Base-by-base conservation (phyloP, 2,329 filamentous ascomycete species). In the Periconia sp. region DNA sequence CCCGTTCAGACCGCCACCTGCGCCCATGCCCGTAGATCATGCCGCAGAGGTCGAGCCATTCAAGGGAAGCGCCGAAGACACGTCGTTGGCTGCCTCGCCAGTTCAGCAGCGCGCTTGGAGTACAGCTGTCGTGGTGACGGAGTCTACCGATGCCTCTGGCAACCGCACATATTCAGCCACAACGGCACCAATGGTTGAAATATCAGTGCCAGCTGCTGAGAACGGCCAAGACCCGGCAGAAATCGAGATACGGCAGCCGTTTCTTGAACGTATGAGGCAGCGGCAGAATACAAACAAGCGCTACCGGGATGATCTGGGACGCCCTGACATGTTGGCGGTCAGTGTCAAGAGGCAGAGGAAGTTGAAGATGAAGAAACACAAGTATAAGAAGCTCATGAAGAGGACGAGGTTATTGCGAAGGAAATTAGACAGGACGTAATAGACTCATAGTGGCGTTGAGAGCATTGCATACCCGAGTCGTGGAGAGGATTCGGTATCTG, bases 301-400 rank as follows among this genome's bases (percentile, higher is more conserved):
- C 41, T 73, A 75, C 37, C 71, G 70, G 36, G 52, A 43, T 29
- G 44, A 50, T 61, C 56, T 61, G 69, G 69, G 40, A 38, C 68
- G 61, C 59, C 63, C 49, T 64, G 61, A 70, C 47, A 92, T 96
- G 86, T 75, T 86, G 48, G 83, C 90, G 52, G 90, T 99, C 68
- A 95, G 89, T 66, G 92, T 96, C 59, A 91, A 87, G 79, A 82
- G 94, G 71, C 90, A 95, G 74, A 81, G 91, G 67, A 95, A 94
- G 77, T 77, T 96, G 66, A 96, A 91, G 84, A 99, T 99, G 92
- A 99, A 99, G 88, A 99, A 97, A 84, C 92, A 97, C 83, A 99
- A 99, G 85, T 96, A 96, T 75, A 97, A 96, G 91, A 99, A 99
- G 84, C 79, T 97, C 58, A 91, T 96, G 88, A 89, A 87, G 80